A percentile compares a stretch with the other conserved stretches of the same genome.
These are phyloP conservation scores for Acanthamoeba lenticulata DNA, from an alignment of 208 protist species.

Conservation along the genomic window DNA sequence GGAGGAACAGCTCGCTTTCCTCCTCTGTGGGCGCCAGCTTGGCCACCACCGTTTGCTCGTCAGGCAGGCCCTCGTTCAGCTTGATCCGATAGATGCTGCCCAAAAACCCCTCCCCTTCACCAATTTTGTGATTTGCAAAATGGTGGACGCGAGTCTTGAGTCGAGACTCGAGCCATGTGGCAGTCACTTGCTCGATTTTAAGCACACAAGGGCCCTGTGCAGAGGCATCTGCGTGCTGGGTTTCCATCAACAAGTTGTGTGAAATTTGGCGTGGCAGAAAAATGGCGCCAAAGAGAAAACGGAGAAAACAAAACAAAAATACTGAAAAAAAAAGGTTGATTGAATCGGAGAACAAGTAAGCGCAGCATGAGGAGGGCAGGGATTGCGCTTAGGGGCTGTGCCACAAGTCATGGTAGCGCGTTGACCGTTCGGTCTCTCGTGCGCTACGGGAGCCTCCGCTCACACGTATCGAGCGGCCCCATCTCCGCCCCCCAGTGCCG, in stretches of 20 bases:
- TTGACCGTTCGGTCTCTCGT: too few relatives aligned
- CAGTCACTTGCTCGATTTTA: not conserved
- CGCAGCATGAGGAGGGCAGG: too few relatives aligned
- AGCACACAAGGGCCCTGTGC: not conserved
- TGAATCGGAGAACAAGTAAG: too few relatives aligned
- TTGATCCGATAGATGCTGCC: not conserved
- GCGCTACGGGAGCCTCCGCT: too few relatives aligned
- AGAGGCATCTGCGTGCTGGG: not conserved
- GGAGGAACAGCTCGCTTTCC: not conserved
- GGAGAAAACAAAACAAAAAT: not conserved
- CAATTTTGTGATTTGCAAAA: not conserved
- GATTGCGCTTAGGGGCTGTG: too few relatives aligned
- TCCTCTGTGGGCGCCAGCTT: not conserved
- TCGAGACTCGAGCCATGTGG: not conserved
- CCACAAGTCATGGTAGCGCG: too few relatives aligned
- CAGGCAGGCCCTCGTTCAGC: not conserved
- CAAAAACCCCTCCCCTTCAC: not conserved
- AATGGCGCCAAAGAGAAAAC: not conserved
- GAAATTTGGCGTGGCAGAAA: not conserved
- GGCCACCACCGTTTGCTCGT: not conserved
- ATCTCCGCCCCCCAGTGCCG: too few relatives aligned
- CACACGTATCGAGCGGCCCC: too few relatives aligned
- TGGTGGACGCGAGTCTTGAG: not conserved
- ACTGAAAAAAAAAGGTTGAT: too few relatives aligned
- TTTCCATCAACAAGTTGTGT: too few relatives aligned